A percentile compares a stretch with the other conserved stretches of the same genome.
Evolutionary conservation across 306 rosid genomes (phyloP).

Genomic region (Aeschynomene evenia): DNA sequence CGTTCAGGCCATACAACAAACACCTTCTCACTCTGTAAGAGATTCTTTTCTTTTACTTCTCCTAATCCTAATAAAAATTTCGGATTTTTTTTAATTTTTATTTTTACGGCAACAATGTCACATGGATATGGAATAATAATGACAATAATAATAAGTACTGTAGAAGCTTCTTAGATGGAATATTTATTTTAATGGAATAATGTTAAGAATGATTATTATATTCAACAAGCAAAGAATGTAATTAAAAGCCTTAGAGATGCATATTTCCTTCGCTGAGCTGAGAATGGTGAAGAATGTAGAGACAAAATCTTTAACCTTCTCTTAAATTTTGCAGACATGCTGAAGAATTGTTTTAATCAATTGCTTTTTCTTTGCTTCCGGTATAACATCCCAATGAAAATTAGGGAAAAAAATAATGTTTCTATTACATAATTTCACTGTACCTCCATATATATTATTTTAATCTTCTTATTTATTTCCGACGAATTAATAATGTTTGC

Average conservation of each 20-base stretch:
- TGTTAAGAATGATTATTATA: background rate
- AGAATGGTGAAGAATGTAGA: background rate
- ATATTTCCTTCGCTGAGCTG: slow-evolving; percentile 5
- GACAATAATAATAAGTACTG: background rate
- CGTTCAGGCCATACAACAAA: slow-evolving; percentile 30
- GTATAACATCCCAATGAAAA: background rate
- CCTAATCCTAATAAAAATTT: background rate
- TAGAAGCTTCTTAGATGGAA: slow-evolving; percentile 11
- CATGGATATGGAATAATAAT: background rate
- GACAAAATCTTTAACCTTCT: background rate
- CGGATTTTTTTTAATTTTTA: background rate
- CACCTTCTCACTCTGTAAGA: slow-evolving; percentile 45
- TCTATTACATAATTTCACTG: background rate
- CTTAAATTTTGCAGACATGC: background rate
- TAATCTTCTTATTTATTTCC: background rate
- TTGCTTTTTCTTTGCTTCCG: background rate
- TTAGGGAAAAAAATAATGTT: background rate
- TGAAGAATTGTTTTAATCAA: background rate
- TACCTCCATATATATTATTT: background rate
- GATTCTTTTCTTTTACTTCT: background rate
- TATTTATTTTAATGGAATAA: no score
- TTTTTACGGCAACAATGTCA: background rate
- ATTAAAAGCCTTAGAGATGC: background rate
- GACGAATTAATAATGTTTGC: slow-evolving; percentile 1
- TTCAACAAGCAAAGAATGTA: slow-evolving; percentile 15